phyloP scores from a whole-genome alignment of 164 flowering plant genomes.

The Vitis rupestris region DNA sequence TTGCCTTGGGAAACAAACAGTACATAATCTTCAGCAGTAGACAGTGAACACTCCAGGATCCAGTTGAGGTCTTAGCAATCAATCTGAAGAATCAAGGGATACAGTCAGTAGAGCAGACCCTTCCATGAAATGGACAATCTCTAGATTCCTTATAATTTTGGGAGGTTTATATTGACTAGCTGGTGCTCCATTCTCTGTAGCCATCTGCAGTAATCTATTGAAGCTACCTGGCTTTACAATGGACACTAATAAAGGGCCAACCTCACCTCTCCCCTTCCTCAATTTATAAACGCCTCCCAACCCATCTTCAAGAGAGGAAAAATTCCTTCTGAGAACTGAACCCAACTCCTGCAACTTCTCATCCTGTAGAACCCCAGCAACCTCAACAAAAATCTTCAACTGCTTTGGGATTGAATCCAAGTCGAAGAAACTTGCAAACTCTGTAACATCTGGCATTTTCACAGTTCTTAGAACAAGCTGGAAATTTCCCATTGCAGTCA shows the following conservation, averaged over 20 bases:
- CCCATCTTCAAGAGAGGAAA: conserved; percentile 29
- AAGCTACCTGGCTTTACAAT: conserved; percentile 40
- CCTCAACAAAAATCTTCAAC: conserved; percentile 34
- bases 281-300: conserved; percentile 33
- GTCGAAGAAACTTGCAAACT: conserved; percentile 34
- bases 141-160: conserved; percentile 34
- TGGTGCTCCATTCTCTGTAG: conserved; percentile 38
- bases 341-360: conserved; percentile 18
- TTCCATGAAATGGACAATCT: conserved; percentile 31
- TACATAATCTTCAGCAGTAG: no score
- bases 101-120: conserved; percentile 15
- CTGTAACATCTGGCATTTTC: conserved; percentile 23
- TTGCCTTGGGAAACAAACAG: no score
- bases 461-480: conserved; percentile 14
- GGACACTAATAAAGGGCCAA: conserved; percentile 31
- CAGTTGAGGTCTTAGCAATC: not conserved
- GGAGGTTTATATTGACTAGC: conserved; percentile 48
- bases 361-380: conserved; percentile 17
- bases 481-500: conserved; percentile 34
- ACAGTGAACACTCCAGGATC: not conserved
- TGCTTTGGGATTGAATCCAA: conserved; percentile 24
- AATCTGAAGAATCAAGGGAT: conserved; percentile 1
- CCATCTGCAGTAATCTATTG: conserved; percentile 20
- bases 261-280: conserved; percentile 29
- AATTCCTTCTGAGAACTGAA: conserved; percentile 22